Conservation (phyloP, 805 yeast genomes). For the Kuraishia ogatae region DNA sequence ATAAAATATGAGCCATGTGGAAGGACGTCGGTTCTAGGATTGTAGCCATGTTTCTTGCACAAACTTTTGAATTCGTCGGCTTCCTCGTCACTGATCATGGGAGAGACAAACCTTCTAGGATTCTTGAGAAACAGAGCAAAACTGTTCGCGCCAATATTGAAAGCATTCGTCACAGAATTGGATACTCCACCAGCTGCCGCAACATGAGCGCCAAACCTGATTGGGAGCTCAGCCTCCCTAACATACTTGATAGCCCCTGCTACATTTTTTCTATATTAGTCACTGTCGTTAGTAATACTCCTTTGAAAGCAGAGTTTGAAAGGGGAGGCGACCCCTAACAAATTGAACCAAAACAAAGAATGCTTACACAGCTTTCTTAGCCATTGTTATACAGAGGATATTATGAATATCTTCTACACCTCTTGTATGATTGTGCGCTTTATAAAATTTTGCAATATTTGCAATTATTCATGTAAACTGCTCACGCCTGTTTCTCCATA, state of each 20-base stretch:
- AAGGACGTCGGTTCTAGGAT: slow-evolving; percentile 69
- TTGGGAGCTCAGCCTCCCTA: slow-evolving; percentile 32
- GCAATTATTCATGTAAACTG: neutral
- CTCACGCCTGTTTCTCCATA: neutral
- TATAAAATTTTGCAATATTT: too few relatives aligned
- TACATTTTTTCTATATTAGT: neutral
- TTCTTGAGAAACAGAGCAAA: slow-evolving; percentile 88
- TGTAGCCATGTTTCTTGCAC: slow-evolving; percentile 56
- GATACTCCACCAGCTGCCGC: slow-evolving; percentile 65
- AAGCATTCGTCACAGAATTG: slow-evolving; percentile 29
- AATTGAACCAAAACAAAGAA: neutral
- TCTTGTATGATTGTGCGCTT: neutral
- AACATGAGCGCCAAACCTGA: slow-evolving; percentile 86
- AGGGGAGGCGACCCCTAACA: neutral
- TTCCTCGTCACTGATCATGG: slow-evolving; percentile 62
- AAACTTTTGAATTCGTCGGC: slow-evolving; percentile 52
- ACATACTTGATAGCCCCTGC: slow-evolving; percentile 22
- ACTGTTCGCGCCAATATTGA: slow-evolving; percentile 57
- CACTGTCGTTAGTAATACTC: neutral
- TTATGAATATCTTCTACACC: neutral
- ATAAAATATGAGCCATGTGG: slow-evolving; percentile 96
- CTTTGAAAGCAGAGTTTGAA: neutral
- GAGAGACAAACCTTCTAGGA: slow-evolving; percentile 88
- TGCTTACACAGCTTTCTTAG: neutral
- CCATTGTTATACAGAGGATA: neutral